phyloP scores from a whole-genome alignment of 2,329 filamentous ascomycete genomes.

The Alternaria sp. region DNA sequence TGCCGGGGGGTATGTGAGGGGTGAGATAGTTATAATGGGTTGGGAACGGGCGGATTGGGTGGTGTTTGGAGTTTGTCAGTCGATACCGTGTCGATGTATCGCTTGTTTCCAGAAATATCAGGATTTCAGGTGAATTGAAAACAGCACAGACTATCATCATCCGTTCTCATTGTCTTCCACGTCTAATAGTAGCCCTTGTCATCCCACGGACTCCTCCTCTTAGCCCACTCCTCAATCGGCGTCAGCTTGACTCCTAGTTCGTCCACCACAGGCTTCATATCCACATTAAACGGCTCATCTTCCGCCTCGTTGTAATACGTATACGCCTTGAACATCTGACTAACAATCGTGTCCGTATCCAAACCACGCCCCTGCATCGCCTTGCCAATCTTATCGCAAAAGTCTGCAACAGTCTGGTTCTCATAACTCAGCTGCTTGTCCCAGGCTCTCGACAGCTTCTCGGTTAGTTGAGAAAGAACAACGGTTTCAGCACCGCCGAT shows the following conservation, averaged over 20 bases:
- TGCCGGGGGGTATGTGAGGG: not conserved
- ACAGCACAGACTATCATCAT: too few species aligned
- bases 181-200: slow-evolving; percentile 20
- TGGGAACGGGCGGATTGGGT: not conserved
- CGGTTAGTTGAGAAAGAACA: slow-evolving; percentile 38
- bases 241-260: slow-evolving; percentile 43
- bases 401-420: slow-evolving; percentile 39
- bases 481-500: slow-evolving; percentile 49
- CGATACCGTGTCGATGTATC: not conserved
- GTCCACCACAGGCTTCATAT: slow-evolving; percentile 45
- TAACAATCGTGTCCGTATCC: slow-evolving; percentile 45
- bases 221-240: slow-evolving; percentile 48
- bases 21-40: not conserved
- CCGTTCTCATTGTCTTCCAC: not conserved
- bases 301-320: slow-evolving; percentile 50
- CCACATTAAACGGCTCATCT: slow-evolving; percentile 48
- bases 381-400: slow-evolving; percentile 35
- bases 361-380: slow-evolving; percentile 46
- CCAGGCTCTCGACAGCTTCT: slow-evolving; percentile 45
- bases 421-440: slow-evolving; percentile 38
- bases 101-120: too few species aligned
- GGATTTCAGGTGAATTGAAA: too few species aligned
- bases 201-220: slow-evolving; percentile 27
- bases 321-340: slow-evolving; percentile 52
- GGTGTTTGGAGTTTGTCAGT: not conserved